Conservation (phyloP, 106 monocot species). For the Chionographis japonica region DNA sequence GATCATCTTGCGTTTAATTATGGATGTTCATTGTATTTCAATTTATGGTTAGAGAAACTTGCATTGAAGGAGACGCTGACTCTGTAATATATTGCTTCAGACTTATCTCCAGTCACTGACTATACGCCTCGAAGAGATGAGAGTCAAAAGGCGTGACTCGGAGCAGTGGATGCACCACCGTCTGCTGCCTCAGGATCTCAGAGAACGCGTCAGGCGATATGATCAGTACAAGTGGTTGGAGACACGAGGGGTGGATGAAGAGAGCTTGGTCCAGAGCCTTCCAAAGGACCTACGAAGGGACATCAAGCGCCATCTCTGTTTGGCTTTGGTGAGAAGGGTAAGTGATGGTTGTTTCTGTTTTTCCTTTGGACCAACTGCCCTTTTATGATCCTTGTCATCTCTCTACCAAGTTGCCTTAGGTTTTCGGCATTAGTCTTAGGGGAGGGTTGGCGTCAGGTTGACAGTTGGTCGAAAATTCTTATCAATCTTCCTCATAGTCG, state of each 20-base stretch:
- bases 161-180: constrained; percentile 99
- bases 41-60: not conserved
- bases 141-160: constrained; percentile 86
- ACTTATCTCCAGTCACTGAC: constrained; percentile 87
- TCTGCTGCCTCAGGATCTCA: constrained; percentile 72
- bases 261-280: constrained; percentile 48
- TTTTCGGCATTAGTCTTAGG: too few species aligned
- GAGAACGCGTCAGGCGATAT: constrained; percentile 80
- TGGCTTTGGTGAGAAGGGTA: constrained; percentile 55
- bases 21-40: too few species aligned
- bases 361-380: too few species aligned
- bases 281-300: constrained; percentile 67
- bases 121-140: constrained; percentile 85
- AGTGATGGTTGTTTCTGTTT: constrained; percentile 1
- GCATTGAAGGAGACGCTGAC: not conserved
- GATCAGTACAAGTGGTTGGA: constrained; percentile 97
- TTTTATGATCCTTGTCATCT: too few species aligned
- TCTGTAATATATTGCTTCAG: constrained; percentile 26
- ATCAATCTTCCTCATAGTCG: too few species aligned
- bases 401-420: too few species aligned
- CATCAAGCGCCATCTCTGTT: constrained; percentile 68
- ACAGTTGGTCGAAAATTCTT: too few species aligned
- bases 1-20: too few species aligned
- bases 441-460: too few species aligned
- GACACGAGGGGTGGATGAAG: constrained; percentile 90